Conservation (phyloP, 306 rosid genomes). For the Lathyrus aphaca region DNA sequence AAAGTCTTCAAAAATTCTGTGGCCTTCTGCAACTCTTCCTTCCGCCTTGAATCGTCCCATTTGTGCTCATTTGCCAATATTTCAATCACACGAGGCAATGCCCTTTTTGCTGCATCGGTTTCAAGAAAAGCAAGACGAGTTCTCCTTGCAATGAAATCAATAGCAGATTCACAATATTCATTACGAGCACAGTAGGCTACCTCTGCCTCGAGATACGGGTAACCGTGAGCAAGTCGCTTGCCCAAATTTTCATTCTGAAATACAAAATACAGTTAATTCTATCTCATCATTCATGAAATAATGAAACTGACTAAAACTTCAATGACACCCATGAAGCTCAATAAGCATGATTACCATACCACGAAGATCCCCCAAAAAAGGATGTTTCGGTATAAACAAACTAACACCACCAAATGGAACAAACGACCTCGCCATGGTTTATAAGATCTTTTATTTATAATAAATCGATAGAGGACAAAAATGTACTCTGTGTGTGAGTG, state of each 20-base stretch:
- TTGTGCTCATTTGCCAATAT: slow-evolving; percentile 83
- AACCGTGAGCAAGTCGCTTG: slow-evolving; percentile 94
- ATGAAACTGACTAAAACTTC: slow-evolving; percentile 21
- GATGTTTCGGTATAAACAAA: slow-evolving; percentile 6
- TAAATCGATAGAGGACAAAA: too few species aligned
- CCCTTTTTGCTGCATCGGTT: slow-evolving; percentile 87
- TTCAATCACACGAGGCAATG: slow-evolving; percentile 83
- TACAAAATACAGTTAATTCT: slow-evolving; percentile 21
- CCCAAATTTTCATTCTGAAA: slow-evolving; percentile 82
- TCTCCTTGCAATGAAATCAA: slow-evolving; percentile 96
- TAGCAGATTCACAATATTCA: slow-evolving; percentile 93
- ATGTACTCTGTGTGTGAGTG: too few species aligned
- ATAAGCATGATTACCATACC: slow-evolving; percentile 8
- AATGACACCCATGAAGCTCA: slow-evolving; percentile 17
- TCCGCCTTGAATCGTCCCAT: slow-evolving; percentile 80
- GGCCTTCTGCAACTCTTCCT: slow-evolving; percentile 71
- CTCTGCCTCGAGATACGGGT: slow-evolving; percentile 96
- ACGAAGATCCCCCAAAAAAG: slow-evolving; percentile 18
- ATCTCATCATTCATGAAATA: slow-evolving; percentile 4
- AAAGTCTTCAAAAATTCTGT: slow-evolving; percentile 75
- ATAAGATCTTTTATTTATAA: neutral
- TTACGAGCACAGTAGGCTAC: slow-evolving; percentile 98
- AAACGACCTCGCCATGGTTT: neutral
- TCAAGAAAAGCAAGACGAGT: slow-evolving; percentile 96
- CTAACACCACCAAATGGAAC: neutral